A percentile compares a stretch with the other conserved stretches of the same genome.
These are phyloP conservation scores for Solanum chacoense DNA, from an alignment of 305 asterid species.

Conservation along the genomic window DNA sequence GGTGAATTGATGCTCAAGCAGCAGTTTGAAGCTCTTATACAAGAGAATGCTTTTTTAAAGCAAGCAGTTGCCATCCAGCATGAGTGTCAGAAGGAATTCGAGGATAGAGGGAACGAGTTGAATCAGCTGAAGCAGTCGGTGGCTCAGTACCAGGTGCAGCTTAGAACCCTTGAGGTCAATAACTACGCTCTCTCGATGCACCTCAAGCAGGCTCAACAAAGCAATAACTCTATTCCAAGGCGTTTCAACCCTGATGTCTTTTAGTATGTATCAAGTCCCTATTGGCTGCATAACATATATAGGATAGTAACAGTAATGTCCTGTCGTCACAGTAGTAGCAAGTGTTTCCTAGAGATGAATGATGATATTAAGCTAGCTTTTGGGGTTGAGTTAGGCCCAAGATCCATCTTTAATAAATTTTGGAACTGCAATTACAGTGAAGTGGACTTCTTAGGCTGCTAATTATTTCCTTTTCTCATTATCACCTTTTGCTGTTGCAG, in stretches of 20 bases:
- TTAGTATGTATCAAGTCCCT: conserved; percentile 14
- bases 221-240: conserved; percentile 56
- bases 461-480: background rate
- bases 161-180: conserved; percentile 89
- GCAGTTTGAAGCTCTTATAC: conserved; percentile 58
- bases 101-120: conserved; percentile 65
- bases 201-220: conserved; percentile 84
- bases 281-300: background rate
- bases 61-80: conserved; percentile 34
- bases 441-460: background rate
- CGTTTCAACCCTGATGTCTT: conserved; percentile 75
- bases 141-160: conserved; percentile 86
- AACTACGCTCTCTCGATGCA: conserved; percentile 83
- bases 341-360: background rate
- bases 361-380: background rate
- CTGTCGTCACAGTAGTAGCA: background rate
- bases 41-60: conserved; percentile 51
- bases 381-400: background rate
- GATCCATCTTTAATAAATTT: background rate
- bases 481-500: conserved; percentile 27
- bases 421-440: background rate
- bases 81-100: conserved; percentile 81
- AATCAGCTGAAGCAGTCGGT: conserved; percentile 75
- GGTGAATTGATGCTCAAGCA: conserved; percentile 46
- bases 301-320: background rate